phyloP scores from a whole-genome alignment of 2,329 filamentous ascomycete genomes.

The Diaporthe sp. region DNA sequence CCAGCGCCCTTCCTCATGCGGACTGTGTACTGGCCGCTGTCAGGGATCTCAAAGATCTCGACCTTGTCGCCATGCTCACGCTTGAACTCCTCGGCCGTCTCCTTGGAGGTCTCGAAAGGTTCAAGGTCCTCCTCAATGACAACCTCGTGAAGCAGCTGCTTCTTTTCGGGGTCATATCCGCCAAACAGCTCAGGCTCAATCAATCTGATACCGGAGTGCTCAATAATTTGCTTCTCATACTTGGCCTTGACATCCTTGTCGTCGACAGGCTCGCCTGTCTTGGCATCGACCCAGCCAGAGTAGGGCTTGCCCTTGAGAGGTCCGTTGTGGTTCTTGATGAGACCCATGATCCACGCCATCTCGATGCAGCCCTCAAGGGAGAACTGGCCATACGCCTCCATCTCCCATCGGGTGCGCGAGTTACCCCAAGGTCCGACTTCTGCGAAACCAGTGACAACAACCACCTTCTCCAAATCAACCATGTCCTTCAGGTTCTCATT shows the following conservation, averaged over 20 bases:
- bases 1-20: slow-evolving; percentile 96
- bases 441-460: slow-evolving; percentile 96
- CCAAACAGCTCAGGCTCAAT: slow-evolving; percentile 98
- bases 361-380: slow-evolving; percentile 98
- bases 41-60: slow-evolving; percentile 94
- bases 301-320: slow-evolving; percentile 96
- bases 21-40: slow-evolving; percentile 94
- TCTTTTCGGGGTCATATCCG: slow-evolving; percentile 98
- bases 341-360: slow-evolving; percentile 99
- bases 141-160: slow-evolving; percentile 97
- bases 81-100: slow-evolving; percentile 97
- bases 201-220: slow-evolving; percentile 96
- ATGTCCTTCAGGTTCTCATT: slow-evolving; percentile 93
- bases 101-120: slow-evolving; percentile 96
- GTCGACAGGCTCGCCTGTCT: slow-evolving; percentile 94
- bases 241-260: slow-evolving; percentile 98
- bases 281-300: slow-evolving; percentile 95
- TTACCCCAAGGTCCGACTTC: slow-evolving; percentile 99
- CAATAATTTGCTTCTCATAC: slow-evolving; percentile 96
- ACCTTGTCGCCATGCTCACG: slow-evolving; percentile 98
- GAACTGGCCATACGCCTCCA: slow-evolving; percentile 97
- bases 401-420: slow-evolving; percentile 97
- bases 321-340: slow-evolving; percentile 99
- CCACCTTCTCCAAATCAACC: slow-evolving; percentile 98
- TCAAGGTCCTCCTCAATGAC: slow-evolving; percentile 98